phyloP scores from a whole-genome alignment of 1,284 basidiomycete genomes.

The Trichosporon sp. region DNA sequence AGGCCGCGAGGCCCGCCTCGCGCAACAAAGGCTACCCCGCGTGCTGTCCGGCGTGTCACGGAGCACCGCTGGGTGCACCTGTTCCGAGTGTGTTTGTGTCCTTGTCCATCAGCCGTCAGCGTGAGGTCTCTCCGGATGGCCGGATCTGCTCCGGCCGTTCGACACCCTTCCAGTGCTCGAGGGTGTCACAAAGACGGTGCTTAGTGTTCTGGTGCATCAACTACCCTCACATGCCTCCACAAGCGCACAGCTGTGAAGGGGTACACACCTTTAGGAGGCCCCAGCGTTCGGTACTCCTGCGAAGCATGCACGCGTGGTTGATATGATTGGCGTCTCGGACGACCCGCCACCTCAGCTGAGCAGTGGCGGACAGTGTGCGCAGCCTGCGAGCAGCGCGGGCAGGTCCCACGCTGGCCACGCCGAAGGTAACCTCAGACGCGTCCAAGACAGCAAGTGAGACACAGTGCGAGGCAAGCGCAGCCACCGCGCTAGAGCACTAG shows the following conservation, averaged over 20 bases:
- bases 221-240: not conserved
- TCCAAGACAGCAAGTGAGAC: not conserved
- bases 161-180: too few species aligned
- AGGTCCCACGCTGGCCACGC: too few species aligned
- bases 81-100: not conserved
- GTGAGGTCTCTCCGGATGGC: not conserved
- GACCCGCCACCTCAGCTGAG: too few species aligned
- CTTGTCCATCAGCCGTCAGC: not conserved
- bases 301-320: not conserved
- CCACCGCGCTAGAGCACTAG: too few species aligned
- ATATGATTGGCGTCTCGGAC: not conserved
- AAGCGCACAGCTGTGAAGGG: not conserved
- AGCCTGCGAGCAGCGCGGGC: too few species aligned
- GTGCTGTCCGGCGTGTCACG: not conserved
- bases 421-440: not conserved
- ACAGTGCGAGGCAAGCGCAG: not conserved
- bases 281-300: not conserved
- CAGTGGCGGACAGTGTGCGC: too few species aligned
- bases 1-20: not conserved
- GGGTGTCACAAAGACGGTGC: too few species aligned
- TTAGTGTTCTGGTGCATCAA: not conserved
- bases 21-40: not conserved
- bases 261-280: not conserved
- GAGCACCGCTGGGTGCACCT: too few species aligned
- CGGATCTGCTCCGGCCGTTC: not conserved